Evolutionary conservation across 2,329 filamentous ascomycete species (phyloP).

Genomic region (Cordyceps javanica): DNA sequence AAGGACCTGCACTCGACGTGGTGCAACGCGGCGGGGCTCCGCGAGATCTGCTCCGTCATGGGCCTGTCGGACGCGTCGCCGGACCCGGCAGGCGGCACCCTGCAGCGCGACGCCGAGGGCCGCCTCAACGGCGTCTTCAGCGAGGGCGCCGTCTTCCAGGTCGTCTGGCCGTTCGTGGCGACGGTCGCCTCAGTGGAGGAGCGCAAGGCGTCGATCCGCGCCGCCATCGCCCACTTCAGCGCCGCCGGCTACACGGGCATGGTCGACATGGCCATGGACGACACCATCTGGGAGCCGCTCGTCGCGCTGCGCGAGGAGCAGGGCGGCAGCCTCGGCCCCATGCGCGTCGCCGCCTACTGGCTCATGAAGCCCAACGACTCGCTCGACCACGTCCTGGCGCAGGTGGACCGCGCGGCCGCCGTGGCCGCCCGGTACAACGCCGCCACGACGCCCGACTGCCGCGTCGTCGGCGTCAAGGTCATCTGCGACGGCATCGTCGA

Average conservation of each 20-base stretch:
- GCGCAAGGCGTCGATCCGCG: slow-evolving; percentile 40
- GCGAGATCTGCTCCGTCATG: slow-evolving; percentile 35
- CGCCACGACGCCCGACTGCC: slow-evolving; percentile 31
- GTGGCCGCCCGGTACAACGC: slow-evolving; percentile 31
- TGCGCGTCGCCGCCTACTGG: slow-evolving; percentile 52
- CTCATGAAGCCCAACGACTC: slow-evolving; percentile 43
- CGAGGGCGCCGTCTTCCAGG: slow-evolving; percentile 45
- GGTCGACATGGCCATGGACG: slow-evolving; percentile 57
- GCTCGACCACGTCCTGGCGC: slow-evolving; percentile 33
- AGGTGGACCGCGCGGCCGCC: slow-evolving; percentile 45
- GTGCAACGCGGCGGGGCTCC: slow-evolving; percentile 46
- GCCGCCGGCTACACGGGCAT: slow-evolving; percentile 48
- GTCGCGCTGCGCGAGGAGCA: slow-evolving; percentile 36
- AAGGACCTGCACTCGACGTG: slow-evolving; percentile 52
- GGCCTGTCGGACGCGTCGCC: slow-evolving; percentile 34
- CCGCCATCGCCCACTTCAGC: slow-evolving; percentile 45
- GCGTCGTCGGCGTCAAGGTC: slow-evolving; percentile 57
- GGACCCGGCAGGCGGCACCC: slow-evolving; percentile 45
- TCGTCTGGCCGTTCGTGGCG: slow-evolving; percentile 51
- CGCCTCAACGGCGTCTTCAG: slow-evolving; percentile 44
- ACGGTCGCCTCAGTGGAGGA: slow-evolving; percentile 41
- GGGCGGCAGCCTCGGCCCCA: slow-evolving; percentile 22
- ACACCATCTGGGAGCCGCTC: slow-evolving; percentile 47
- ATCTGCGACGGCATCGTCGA: slow-evolving; percentile 62
- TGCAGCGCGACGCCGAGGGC: slow-evolving; percentile 43